Base-by-base conservation (phyloP, 2,329 filamentous ascomycete species). In the Ustilaginoidea virens region DNA sequence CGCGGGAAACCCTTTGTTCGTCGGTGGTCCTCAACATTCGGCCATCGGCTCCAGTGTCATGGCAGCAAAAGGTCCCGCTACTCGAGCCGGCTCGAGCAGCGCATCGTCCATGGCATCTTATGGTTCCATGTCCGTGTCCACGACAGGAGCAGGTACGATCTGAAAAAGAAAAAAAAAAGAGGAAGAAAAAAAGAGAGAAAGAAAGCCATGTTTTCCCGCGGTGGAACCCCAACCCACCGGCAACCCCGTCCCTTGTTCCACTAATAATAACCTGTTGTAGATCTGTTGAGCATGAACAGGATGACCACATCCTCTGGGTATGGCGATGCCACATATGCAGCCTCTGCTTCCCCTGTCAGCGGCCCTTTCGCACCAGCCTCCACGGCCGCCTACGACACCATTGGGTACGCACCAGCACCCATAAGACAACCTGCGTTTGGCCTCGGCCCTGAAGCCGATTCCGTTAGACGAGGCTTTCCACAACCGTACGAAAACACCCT, bases 401-500 rank as follows among this genome's bases (percentile, higher is more conserved):
- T 90, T 48, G 79, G 76, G 36, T 92, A 90, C 48, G 71, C 74
- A 23, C 65, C 74, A 9, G 69, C 73, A 11, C 65, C 76, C 4
- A 59, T 73, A 41, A 63, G 70, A 55, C 60, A 70, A 40, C 30
- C 47, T 23, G 55, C 66, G 11, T 74, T 69, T 38, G 53, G 63
- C 34, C 54, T 77, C 54, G 56, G 64, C 44, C 54, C 73, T 51
- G 60, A 69, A 51, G 47, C 69, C 50, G 64, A 70, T 38, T 51
- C 54, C 39, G 44, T 58, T 19, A 56, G 83, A 56, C 78, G 82
- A 53, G 75, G 82, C 46, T 87, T 85, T 42, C 32, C 33, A 15
- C 81, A 90, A 57, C 69, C 80, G 79, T 92, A 67, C 77, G 78
- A 80, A 56, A 12, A 12, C 11, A n/a, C n/a, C n/a, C n/a, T n/a